Conservation (phyloP, 1,139 yeast species). For the Zygoascus sp. region DNA sequence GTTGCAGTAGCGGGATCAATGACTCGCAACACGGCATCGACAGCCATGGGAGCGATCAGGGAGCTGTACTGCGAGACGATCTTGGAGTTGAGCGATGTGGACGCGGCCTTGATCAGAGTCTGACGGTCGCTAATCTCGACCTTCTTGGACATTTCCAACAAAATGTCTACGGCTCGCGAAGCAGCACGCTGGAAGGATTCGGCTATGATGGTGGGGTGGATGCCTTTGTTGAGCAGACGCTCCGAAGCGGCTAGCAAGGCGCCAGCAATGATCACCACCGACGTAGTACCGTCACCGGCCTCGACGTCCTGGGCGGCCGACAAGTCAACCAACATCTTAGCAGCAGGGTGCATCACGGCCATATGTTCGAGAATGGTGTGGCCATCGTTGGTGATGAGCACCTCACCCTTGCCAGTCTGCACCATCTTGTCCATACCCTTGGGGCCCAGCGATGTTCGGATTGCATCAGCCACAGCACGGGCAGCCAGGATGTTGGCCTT, state of each 20-base stretch:
- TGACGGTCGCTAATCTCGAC: conserved; percentile 74
- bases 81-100: conserved; percentile 89
- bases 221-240: conserved; percentile 78
- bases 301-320: conserved; percentile 97
- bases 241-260: conserved; percentile 94
- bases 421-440: conserved; percentile 99
- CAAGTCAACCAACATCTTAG: conserved; percentile 95
- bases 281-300: conserved; percentile 98
- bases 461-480: conserved; percentile 96
- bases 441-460: conserved; percentile 95
- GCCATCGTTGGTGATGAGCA: conserved; percentile 95
- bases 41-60: conserved; percentile 87
- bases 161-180: conserved; percentile 72
- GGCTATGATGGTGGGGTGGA: conserved; percentile 92
- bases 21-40: conserved; percentile 84
- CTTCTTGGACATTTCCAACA: conserved; percentile 78
- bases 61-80: conserved; percentile 90
- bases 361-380: conserved; percentile 88
- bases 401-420: conserved; percentile 86
- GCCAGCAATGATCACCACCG: conserved; percentile 94
- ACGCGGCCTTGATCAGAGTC: conserved; percentile 83
- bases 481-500: conserved; percentile 92
- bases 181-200: conserved; percentile 96
- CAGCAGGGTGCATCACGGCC: conserved; percentile 97
- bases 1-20: conserved; percentile 50